phyloP scores from a whole-genome alignment of 805 yeast genomes.

The Candida wancherniae region DNA sequence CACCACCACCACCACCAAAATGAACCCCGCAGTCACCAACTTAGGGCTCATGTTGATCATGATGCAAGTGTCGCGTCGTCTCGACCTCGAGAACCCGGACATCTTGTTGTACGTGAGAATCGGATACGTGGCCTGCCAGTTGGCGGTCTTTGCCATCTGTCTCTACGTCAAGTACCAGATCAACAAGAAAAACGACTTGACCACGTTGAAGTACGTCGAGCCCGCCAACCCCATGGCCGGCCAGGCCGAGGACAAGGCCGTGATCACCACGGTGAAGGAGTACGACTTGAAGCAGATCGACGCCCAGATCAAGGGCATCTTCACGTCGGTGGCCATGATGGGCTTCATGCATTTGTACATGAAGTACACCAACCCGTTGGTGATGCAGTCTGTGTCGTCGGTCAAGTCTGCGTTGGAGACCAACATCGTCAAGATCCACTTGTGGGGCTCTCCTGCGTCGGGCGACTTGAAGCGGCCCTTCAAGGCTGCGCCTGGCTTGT shows the following conservation, averaged over 20 bases:
- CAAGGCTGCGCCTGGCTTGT: constrained; percentile 61
- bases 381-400: constrained; percentile 90
- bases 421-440: constrained; percentile 85
- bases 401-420: constrained; percentile 85
- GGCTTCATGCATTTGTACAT: constrained; percentile 96
- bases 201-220: constrained; percentile 86
- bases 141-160: constrained; percentile 61
- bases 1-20: constrained; percentile 19
- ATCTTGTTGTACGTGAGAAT: constrained; percentile 70
- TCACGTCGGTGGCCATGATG: constrained; percentile 93
- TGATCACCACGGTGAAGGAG: constrained; percentile 89
- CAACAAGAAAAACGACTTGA: constrained; percentile 75
- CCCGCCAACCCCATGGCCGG: constrained; percentile 80
- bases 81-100: constrained; percentile 83
- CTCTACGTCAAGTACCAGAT: constrained; percentile 58
- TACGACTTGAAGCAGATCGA: constrained; percentile 89
- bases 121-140: constrained; percentile 64
- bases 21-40: constrained; percentile 89
- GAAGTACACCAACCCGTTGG: constrained; percentile 95
- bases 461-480: constrained; percentile 97
- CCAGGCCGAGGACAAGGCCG: constrained; percentile 64
- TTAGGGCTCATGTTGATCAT: constrained; percentile 86
- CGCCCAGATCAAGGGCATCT: constrained; percentile 71
- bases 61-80: constrained; percentile 89
- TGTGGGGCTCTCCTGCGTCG: constrained; percentile 73